Base-by-base conservation (phyloP, 2,329 filamentous ascomycete genomes). In the Berkeleyomyces rouxiae region DNA sequence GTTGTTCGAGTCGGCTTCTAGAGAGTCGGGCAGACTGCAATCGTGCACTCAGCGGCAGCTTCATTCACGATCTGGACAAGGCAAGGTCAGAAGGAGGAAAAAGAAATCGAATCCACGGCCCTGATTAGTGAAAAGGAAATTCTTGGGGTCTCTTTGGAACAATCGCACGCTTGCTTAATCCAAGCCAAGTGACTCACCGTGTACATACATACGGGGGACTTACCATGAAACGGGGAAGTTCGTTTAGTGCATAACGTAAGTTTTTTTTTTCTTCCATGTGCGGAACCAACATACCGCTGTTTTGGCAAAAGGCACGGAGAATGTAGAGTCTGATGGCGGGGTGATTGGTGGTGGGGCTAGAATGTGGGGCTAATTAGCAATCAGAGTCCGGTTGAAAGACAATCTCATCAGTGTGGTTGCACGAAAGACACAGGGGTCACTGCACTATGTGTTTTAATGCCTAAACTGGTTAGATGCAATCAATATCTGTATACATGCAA, bases 51-150 rank as follows among this genome's bases (percentile, higher is more conserved):
- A 58, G 37, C 44, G 44, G n/a, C 6, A 23, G 49, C 49, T 58
- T 61, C 61, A 63, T 63, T 60, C 58, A 61, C 59, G 49, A 44
- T 7, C 49, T 49, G 53, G 23, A 53, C 11, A 23, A 47, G 40
- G 11, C 6, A 11, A 42, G 7, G 55, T 1, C n/a, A 40, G 40
- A 39, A 16, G 33, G 51, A 13, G 40, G 16, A 39, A 61, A 31
- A 51, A 13, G 10, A 51, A 55, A 55, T 39, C 33, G 39, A 6
- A n/a, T 55, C 31, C 11, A n/a, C 3, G 51, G 51, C 51, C 16
- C 33, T 55, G 39, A 55, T 55, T 55, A 31, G 51, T 55, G 51
- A 39, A 36, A 55, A 37, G 51, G 11, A 55, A 55, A 55, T 37
- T 53, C 33, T 37, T 37, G 36, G 49, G 49, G 3, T 33, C 31